Evolutionary conservation across 306 rosid species (phyloP).

Genomic region (Prunus mongolica): DNA sequence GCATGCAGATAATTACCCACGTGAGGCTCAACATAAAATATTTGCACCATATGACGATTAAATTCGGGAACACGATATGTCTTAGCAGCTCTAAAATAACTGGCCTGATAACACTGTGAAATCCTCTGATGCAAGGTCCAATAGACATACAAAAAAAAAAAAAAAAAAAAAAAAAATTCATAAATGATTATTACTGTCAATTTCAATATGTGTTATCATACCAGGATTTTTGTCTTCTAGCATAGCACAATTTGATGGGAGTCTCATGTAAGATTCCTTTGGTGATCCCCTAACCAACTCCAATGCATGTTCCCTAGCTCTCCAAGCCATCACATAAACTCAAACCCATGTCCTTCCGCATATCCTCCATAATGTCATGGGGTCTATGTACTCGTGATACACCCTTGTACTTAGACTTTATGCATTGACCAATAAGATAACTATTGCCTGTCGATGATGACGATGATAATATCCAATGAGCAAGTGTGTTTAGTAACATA

Average conservation of each 20-base stretch:
- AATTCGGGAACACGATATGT: too few relatives aligned
- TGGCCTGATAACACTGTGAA: not conserved
- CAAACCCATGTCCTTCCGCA: constrained; percentile 1
- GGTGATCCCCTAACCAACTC: not conserved
- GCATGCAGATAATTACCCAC: not conserved
- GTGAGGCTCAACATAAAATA: not conserved
- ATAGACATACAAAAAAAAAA: too few relatives aligned
- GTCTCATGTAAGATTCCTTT: not conserved
- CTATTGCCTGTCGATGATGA: constrained; percentile 7
- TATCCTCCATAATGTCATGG: too few relatives aligned
- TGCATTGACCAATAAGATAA: constrained; percentile 13
- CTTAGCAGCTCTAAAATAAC: not conserved
- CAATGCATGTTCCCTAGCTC: not conserved
- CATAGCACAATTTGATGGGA: not conserved
- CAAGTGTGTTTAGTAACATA: constrained; percentile 5
- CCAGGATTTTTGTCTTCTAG: not conserved
- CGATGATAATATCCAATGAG: constrained; percentile 3
- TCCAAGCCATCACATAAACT: constrained; percentile 17
- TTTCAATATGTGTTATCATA: not conserved
- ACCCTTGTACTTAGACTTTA: constrained; percentile 10
- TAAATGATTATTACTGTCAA: not conserved
- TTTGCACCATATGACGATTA: not conserved
- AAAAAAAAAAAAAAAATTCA: too few relatives aligned
- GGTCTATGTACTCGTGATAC: not conserved
- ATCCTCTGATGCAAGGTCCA: not conserved